phyloP scores from a whole-genome alignment of 441 rosid species.

The Mallotus repandus region DNA sequence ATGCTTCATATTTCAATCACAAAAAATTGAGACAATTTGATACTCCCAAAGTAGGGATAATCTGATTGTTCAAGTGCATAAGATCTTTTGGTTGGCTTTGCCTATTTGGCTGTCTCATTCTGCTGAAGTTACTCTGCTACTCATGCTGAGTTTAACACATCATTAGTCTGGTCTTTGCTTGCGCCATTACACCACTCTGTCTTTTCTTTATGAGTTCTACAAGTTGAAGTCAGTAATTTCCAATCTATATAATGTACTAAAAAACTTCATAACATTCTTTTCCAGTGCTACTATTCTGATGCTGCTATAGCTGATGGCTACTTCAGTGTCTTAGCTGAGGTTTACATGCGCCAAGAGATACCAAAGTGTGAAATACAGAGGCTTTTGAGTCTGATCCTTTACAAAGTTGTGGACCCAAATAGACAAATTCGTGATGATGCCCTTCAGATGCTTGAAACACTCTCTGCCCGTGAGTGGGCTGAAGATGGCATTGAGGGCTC shows the following conservation, averaged over 20 bases:
- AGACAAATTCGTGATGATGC: constrained; percentile 99
- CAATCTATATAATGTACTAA: constrained; percentile 6
- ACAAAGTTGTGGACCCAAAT: constrained; percentile 98
- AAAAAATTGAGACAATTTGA: not conserved
- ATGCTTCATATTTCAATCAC: constrained; percentile 2
- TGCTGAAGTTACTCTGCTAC: not conserved
- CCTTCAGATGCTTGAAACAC: constrained; percentile 99
- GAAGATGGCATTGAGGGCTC: constrained; percentile 88
- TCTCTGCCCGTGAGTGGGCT: constrained; percentile 97
- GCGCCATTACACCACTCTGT: not conserved
- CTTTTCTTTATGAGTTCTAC: not conserved
- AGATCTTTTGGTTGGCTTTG: constrained; percentile 1
- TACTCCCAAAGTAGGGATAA: constrained; percentile 3
- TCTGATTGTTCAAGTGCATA: not conserved
- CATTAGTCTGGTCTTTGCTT: constrained; percentile 1
- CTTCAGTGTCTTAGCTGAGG: constrained; percentile 98
- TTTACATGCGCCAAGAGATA: constrained; percentile 98
- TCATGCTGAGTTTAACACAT: constrained; percentile 11
- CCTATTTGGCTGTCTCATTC: not conserved
- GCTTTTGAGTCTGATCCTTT: constrained; percentile 92
- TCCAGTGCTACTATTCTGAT: constrained; percentile 96
- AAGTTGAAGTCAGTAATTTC: not conserved
- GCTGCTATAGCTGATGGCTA: constrained; percentile 97
- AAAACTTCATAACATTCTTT: constrained; percentile 25
- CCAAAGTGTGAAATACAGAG: constrained; percentile 98